Conservation (phyloP, 2,329 filamentous ascomycete species). For the Aureobasidium sp. region DNA sequence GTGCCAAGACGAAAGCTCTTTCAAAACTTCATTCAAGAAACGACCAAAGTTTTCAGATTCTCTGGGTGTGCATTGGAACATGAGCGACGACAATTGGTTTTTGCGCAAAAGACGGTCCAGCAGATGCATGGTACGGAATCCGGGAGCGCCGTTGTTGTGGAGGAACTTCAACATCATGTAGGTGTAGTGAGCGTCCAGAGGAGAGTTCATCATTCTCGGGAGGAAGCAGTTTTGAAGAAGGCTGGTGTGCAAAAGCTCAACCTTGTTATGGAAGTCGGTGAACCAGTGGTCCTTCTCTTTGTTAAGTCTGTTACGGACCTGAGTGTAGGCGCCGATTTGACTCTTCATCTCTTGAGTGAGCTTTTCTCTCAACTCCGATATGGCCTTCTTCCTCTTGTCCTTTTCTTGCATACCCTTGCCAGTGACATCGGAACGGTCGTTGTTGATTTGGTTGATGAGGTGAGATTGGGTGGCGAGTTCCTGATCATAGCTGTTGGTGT, state of each 20-base stretch:
- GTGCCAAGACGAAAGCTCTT: conserved; percentile 79
- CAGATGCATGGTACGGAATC: conserved; percentile 77
- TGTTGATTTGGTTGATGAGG: conserved; percentile 57
- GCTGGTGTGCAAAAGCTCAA: conserved; percentile 59
- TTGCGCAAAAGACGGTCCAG: conserved; percentile 78
- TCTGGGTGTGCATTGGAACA: conserved; percentile 81
- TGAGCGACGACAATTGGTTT: conserved; percentile 68
- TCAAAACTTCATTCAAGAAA: conserved; percentile 74
- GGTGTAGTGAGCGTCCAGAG: conserved; percentile 79
- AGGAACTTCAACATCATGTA: conserved; percentile 81
- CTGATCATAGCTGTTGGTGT: conserved; percentile 65
- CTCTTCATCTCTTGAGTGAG: conserved; percentile 65
- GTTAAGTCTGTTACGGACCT: conserved; percentile 59
- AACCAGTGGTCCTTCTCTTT: conserved; percentile 78
- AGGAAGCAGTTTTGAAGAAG: conserved; percentile 86
- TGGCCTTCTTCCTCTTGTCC: conserved; percentile 59
- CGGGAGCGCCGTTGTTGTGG: conserved; percentile 72
- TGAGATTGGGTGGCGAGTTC: conserved; percentile 62
- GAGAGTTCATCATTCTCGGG: conserved; percentile 76
- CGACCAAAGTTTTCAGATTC: conserved; percentile 91
- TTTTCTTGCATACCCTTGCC: conserved; percentile 56
- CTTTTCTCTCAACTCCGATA: conserved; percentile 59
- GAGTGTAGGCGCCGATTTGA: conserved; percentile 58
- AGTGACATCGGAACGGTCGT: conserved; percentile 64
- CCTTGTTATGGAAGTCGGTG: conserved; percentile 51